These are phyloP conservation scores for Cardamine chenopodiifolia DNA, from an alignment of 345 rosid species.

Conservation along the genomic window DNA sequence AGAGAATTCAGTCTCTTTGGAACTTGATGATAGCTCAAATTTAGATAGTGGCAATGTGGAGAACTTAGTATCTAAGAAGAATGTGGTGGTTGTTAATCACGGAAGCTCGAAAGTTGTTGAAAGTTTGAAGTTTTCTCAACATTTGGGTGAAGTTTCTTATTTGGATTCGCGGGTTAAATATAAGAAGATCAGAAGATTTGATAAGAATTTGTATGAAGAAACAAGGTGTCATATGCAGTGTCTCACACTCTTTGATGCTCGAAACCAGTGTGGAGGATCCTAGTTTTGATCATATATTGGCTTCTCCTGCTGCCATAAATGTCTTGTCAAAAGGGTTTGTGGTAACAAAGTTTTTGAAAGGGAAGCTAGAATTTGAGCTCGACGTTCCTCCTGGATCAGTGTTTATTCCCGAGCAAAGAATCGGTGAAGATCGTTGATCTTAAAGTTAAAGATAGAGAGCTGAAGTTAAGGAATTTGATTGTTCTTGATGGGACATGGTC, in stretches of 20 bases:
- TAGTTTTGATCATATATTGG: slow-evolving; percentile 52
- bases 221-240: slow-evolving; percentile 49
- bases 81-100: slow-evolving; percentile 4
- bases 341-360: slow-evolving; percentile 56
- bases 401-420: slow-evolving; percentile 63
- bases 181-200: slow-evolving; percentile 18
- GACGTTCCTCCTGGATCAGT: slow-evolving; percentile 66
- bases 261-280: background rate
- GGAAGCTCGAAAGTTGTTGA: slow-evolving; percentile 28
- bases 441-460: slow-evolving; percentile 37
- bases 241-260: slow-evolving; percentile 41
- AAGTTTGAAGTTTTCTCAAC: slow-evolving; percentile 21
- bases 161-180: background rate
- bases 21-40: slow-evolving; percentile 33
- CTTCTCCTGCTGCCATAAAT: slow-evolving; percentile 45
- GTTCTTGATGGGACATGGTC: slow-evolving; percentile 91
- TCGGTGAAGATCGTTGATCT: slow-evolving; percentile 56
- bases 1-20: slow-evolving; percentile 12
- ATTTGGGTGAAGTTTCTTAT: background rate
- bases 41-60: slow-evolving; percentile 21
- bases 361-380: slow-evolving; percentile 59
- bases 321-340: slow-evolving; percentile 65
- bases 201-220: slow-evolving; percentile 44
- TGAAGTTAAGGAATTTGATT: slow-evolving; percentile 63
- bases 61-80: slow-evolving; percentile 18